Conservation (phyloP, 2,329 filamentous ascomycete species). For the Pleurostoma richardsiae region DNA sequence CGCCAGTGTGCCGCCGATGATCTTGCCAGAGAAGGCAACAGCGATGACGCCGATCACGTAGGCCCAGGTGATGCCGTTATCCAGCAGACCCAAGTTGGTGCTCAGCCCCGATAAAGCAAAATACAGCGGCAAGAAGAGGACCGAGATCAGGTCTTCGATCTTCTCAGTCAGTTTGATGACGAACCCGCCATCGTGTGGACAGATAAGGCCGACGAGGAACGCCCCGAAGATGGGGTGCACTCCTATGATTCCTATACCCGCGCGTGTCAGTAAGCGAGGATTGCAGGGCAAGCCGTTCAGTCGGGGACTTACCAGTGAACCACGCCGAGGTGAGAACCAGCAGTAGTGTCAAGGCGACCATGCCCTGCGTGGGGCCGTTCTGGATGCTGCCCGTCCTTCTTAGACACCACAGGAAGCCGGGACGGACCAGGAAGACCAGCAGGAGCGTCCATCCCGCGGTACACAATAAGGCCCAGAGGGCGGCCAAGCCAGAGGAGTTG, state of each 20-base stretch:
- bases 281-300: neutral
- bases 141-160: constrained; percentile 83
- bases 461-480: constrained; percentile 77
- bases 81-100: constrained; percentile 79
- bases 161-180: constrained; percentile 90
- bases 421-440: constrained; percentile 67
- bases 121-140: constrained; percentile 83
- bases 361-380: constrained; percentile 80
- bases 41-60: constrained; percentile 81
- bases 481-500: constrained; percentile 73
- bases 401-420: constrained; percentile 69
- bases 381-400: constrained; percentile 71
- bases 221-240: constrained; percentile 93
- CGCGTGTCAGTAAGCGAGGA: neutral
- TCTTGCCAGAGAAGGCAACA: constrained; percentile 80
- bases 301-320: constrained; percentile 56
- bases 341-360: constrained; percentile 77
- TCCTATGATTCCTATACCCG: constrained; percentile 63
- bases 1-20: constrained; percentile 75
- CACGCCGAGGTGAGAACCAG: constrained; percentile 75
- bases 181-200: constrained; percentile 84
- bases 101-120: constrained; percentile 88
- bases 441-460: constrained; percentile 72
- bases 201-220: constrained; percentile 84
- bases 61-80: constrained; percentile 79